Conservation (phyloP, 2,329 filamentous ascomycete species). For the Diaporthe citri region DNA sequence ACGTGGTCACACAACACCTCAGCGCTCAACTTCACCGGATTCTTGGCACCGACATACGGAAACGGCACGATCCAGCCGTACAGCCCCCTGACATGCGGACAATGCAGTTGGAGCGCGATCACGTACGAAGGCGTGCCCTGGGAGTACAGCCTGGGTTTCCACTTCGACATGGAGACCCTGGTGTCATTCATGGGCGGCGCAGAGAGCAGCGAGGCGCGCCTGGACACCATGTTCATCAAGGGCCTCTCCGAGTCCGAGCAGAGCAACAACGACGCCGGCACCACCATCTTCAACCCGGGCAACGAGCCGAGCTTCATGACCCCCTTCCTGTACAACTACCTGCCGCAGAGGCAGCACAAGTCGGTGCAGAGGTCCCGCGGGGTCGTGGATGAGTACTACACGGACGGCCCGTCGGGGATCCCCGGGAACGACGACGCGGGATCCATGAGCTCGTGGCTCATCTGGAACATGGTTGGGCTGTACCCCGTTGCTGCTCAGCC, state of each 20-base stretch:
- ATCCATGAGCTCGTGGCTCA: slow-evolving; percentile 77
- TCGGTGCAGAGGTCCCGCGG: slow-evolving; percentile 69
- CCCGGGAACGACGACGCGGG: slow-evolving; percentile 79
- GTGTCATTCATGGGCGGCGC: slow-evolving; percentile 67
- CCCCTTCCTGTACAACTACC: slow-evolving; percentile 78
- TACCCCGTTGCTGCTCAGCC: slow-evolving; percentile 78
- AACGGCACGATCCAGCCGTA: slow-evolving; percentile 59
- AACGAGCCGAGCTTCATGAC: slow-evolving; percentile 77
- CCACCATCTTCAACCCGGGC: slow-evolving; percentile 74
- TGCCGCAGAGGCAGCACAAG: slow-evolving; percentile 68
- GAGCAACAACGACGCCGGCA: slow-evolving; percentile 53
- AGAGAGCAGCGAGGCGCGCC: slow-evolving; percentile 65
- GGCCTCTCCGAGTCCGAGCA: slow-evolving; percentile 55
- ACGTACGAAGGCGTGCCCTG: slow-evolving; percentile 72
- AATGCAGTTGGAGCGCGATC: slow-evolving; percentile 74
- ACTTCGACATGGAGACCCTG: slow-evolving; percentile 71
- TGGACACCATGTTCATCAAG: slow-evolving; percentile 71
- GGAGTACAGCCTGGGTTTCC: slow-evolving; percentile 75
- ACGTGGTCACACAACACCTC: slow-evolving; percentile 73
- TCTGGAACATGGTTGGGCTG: slow-evolving; percentile 77
- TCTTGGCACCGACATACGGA: slow-evolving; percentile 70
- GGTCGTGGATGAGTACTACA: slow-evolving; percentile 71
- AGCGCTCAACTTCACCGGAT: slow-evolving; percentile 72
- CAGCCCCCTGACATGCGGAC: slow-evolving; percentile 70
- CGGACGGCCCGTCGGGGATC: slow-evolving; percentile 65